Conservation (phyloP, 225 moss, liverwort and hornwort genomes). For the Antitrichia curtipendula region DNA sequence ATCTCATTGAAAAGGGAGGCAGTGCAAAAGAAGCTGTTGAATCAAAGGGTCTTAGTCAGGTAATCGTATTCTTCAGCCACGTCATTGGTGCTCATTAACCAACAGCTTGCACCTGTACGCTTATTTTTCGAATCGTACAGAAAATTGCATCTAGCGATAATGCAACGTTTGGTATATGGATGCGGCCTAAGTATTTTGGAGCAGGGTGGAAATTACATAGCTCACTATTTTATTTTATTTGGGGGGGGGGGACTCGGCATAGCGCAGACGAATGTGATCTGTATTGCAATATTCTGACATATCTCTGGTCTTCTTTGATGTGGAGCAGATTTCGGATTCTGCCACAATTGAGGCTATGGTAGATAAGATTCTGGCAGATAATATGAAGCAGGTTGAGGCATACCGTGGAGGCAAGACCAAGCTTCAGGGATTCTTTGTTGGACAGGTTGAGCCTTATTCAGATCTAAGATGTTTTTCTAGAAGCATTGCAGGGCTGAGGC, state of each 20-base stretch:
- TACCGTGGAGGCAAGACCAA: constrained; percentile 95
- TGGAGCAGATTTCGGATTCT: constrained; percentile 72
- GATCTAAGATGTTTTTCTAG: neutral
- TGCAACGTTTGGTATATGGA: neutral
- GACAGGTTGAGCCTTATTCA: constrained; percentile 47
- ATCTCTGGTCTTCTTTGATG: neutral
- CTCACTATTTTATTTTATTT: neutral
- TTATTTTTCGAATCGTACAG: neutral
- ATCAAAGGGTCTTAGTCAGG: constrained; percentile 88
- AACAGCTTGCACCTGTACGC: neutral
- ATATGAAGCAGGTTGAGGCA: constrained; percentile 72
- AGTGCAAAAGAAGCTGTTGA: constrained; percentile 68
- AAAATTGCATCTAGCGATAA: neutral
- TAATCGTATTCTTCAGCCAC: neutral
- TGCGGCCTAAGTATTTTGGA: neutral
- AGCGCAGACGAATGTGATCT: neutral
- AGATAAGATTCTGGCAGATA: constrained; percentile 68
- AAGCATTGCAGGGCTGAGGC: neutral
- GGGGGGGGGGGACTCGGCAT: neutral
- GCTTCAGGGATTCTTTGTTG: constrained; percentile 94
- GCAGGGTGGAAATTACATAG: neutral
- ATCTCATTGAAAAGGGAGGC: constrained; percentile 66
- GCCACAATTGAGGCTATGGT: constrained; percentile 70
- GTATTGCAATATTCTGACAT: neutral
- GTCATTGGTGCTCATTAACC: neutral